These are phyloP conservation scores for Aspergillus jensenii DNA, from an alignment of 2,329 filamentous ascomycete genomes.

Conservation along the genomic window DNA sequence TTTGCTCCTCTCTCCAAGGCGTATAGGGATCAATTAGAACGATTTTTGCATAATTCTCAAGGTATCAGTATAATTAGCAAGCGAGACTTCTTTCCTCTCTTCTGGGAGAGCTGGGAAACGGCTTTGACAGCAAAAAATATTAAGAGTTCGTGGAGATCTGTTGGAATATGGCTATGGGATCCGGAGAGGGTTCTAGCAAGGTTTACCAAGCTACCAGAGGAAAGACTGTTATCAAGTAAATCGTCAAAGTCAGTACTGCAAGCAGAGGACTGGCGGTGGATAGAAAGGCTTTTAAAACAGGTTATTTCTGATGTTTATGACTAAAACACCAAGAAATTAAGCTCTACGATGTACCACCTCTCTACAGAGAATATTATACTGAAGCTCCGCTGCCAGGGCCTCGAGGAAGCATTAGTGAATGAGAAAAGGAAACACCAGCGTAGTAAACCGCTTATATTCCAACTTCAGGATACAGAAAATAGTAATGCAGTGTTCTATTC, in stretches of 20 bases:
- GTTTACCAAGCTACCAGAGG: not conserved
- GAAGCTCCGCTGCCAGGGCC: not conserved
- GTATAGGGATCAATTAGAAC: conserved; percentile 1
- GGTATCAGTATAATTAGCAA: not conserved
- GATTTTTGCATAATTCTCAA: not conserved
- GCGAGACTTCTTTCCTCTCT: conserved; percentile 4
- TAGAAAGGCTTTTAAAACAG: conserved; percentile 4
- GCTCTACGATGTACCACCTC: conserved; percentile 2
- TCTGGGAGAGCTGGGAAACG: conserved; percentile 3
- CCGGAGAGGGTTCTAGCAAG: conserved; percentile 2
- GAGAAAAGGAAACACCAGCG: conserved; percentile 3
- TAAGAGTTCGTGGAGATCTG: not conserved
- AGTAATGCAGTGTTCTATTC: conserved; percentile 4
- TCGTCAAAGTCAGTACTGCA: not conserved
- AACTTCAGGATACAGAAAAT: not conserved
- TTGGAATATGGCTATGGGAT: conserved; percentile 1
- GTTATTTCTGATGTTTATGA: conserved; percentile 4
- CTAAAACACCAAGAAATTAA: conserved; percentile 6
- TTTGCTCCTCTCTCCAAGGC: not conserved
- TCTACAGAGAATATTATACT: conserved; percentile 8
- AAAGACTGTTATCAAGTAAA: not conserved
- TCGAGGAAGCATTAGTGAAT: not conserved
- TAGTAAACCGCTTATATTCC: not conserved
- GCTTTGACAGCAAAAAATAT: conserved; percentile 7
- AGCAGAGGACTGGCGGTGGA: conserved; percentile 4